Evolutionary conservation across 2,329 filamentous ascomycete species (phyloP).

Genomic region (Colletotrichum agaves): DNA sequence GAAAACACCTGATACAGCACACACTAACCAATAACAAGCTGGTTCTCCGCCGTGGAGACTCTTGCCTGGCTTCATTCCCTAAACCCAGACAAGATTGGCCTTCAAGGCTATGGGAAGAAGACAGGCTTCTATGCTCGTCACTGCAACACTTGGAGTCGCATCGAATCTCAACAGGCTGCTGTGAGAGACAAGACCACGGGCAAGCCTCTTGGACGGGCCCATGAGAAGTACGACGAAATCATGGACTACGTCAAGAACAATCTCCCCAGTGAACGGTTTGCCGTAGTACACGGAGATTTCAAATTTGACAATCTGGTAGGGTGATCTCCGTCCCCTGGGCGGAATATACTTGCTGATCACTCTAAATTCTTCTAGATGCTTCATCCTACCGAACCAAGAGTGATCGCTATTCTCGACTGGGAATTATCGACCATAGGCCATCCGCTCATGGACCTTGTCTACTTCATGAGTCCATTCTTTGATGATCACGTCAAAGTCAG

Average conservation of each 20-base stretch:
- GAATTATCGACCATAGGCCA: background rate
- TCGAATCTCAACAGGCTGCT: background rate
- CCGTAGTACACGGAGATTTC: background rate
- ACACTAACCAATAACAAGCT: background rate
- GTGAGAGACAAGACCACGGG: background rate
- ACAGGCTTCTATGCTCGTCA: background rate
- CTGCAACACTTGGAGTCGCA: background rate
- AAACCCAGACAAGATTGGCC: background rate
- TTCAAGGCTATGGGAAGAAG: background rate
- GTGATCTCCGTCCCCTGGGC: too few relatives aligned
- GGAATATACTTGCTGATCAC: background rate
- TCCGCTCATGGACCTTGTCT: slow-evolving; percentile 4
- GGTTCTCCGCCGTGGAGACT: background rate
- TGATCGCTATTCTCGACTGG: background rate
- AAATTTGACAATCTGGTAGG: background rate
- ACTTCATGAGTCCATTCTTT: background rate
- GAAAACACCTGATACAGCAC: background rate
- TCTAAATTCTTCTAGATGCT: background rate
- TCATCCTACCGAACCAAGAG: background rate
- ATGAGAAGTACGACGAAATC: background rate
- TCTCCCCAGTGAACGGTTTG: background rate
- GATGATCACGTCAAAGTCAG: background rate
- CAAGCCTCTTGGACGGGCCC: background rate
- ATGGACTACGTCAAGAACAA: background rate
- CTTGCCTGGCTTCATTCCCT: background rate